phyloP scores from a whole-genome alignment of 352 stramenopile species.

The Phytophthora megakarya region DNA sequence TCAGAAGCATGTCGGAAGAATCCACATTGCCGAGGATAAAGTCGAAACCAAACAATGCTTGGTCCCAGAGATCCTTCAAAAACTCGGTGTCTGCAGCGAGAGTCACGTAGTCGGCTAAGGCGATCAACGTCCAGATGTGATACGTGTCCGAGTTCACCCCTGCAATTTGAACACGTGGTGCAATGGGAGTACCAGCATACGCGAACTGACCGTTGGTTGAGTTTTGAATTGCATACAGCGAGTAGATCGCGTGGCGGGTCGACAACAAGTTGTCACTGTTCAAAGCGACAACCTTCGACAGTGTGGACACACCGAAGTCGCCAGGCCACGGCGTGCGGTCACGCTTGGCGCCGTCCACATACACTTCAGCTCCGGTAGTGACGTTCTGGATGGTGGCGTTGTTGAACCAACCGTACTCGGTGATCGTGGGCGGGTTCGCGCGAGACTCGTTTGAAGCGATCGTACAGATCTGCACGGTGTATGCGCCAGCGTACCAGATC shows the following conservation, averaged over 20 bases:
- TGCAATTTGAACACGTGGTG: conserved; percentile 21
- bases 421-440: conserved; percentile 35
- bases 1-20: conserved; percentile 26
- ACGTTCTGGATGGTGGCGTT: conserved; percentile 39
- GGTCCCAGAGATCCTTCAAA: conserved; percentile 27
- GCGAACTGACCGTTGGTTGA: conserved; percentile 36
- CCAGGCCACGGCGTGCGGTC: conserved; percentile 46
- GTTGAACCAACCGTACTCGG: conserved; percentile 42
- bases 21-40: conserved; percentile 41
- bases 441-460: conserved; percentile 44
- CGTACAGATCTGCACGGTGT: conserved; percentile 45
- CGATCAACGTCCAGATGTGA: conserved; percentile 48
- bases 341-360: conserved; percentile 43
- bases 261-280: conserved; percentile 45
- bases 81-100: conserved; percentile 31
- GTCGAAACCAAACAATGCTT: conserved; percentile 36
- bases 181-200: conserved; percentile 39
- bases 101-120: conserved; percentile 36
- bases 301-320: conserved; percentile 36
- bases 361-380: conserved; percentile 35
- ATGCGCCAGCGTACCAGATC: conserved; percentile 46
- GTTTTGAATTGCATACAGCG: conserved; percentile 39
- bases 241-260: conserved; percentile 33
- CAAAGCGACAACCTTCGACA: conserved; percentile 34
- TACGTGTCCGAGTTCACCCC: conserved; percentile 45